A percentile compares a stretch with the other conserved stretches of the same genome.
Evolutionary conservation across 495 filamentous ascomycete species (phyloP).

Genomic region (Penicillium cinerascens): DNA sequence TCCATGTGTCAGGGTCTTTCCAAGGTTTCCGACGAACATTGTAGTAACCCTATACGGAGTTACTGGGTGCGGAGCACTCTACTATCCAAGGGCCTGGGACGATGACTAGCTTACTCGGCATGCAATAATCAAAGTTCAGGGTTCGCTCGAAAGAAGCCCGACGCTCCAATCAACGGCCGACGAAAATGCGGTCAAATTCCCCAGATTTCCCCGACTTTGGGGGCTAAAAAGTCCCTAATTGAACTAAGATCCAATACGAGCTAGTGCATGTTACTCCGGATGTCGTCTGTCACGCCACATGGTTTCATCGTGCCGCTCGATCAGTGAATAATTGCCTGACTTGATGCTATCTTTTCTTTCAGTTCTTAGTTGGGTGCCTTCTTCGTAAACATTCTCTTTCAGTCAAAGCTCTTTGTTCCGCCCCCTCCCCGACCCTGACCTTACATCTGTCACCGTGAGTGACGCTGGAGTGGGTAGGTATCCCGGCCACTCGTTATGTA

Average conservation of each 20-base stretch:
- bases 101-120: neutral
- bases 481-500: neutral
- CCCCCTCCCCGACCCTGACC: neutral
- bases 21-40: neutral
- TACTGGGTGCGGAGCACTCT: no score
- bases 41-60: no score
- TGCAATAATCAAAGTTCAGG: neutral
- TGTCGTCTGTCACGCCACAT: conserved; percentile 20
- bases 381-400: neutral
- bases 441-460: neutral
- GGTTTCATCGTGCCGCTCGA: conserved; percentile 19
- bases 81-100: no score
- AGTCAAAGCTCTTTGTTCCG: neutral
- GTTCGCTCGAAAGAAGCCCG: neutral
- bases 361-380: neutral
- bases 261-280: conserved; percentile 20
- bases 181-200: neutral
- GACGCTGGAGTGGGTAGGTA: no score
- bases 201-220: neutral
- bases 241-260: neutral
- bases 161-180: conserved; percentile 1
- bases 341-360: neutral
- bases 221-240: neutral
- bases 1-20: neutral
- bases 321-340: conserved; percentile 6